phyloP scores from a whole-genome alignment of 345 rosid genomes.

The Arabidopsis suecica region DNA sequence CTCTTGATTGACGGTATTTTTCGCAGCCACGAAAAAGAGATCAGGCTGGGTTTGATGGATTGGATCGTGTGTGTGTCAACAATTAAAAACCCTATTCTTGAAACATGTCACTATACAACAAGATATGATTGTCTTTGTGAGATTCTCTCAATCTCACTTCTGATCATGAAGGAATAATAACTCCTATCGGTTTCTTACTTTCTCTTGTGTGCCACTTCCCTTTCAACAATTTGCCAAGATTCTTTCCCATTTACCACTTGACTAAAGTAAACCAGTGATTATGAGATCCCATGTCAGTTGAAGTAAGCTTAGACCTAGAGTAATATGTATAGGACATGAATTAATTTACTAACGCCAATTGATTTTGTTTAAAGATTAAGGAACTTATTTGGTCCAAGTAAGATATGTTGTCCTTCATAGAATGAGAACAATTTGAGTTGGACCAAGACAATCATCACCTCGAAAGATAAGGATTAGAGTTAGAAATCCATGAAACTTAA shows the following conservation, averaged over 20 bases:
- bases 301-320: background rate
- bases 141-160: slow-evolving; percentile 40
- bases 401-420: background rate
- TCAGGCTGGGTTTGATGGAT: slow-evolving; percentile 19
- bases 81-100: slow-evolving; percentile 18
- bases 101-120: slow-evolving; percentile 40
- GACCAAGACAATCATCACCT: background rate
- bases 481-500: background rate
- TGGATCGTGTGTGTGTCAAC: slow-evolving; percentile 16
- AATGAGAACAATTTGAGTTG: background rate
- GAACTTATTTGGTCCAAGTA: background rate
- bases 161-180: slow-evolving; percentile 39
- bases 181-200: background rate
- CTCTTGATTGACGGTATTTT: slow-evolving; percentile 37
- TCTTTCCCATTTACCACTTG: slow-evolving; percentile 6
- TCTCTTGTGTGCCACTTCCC: slow-evolving; percentile 7
- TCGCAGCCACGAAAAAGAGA: slow-evolving; percentile 12
- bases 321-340: background rate
- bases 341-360: background rate
- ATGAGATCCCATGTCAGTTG: background rate
- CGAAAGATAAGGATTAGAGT: background rate
- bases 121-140: slow-evolving; percentile 42
- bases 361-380: background rate
- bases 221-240: slow-evolving; percentile 37
- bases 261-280: slow-evolving; percentile 2